Evolutionary conservation across 176 grass and related monocot species (phyloP).

Genomic region (Tillandsia leiboldiana): DNA sequence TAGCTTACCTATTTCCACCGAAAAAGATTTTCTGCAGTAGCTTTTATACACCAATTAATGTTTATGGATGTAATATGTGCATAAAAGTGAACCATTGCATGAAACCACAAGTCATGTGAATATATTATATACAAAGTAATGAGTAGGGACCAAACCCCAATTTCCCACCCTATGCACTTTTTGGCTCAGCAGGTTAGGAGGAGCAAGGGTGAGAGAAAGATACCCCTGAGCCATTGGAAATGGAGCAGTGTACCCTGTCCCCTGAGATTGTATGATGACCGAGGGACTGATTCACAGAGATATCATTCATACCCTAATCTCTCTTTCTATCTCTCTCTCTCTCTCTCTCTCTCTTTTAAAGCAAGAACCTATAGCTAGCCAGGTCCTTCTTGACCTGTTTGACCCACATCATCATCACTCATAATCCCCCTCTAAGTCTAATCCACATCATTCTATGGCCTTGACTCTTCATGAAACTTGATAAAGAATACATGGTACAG

Average conservation of each 20-base stretch:
- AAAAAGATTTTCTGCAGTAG: no score
- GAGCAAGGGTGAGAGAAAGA: slow-evolving; percentile 22
- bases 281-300: slow-evolving; percentile 6
- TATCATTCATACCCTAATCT: slow-evolving; percentile 6
- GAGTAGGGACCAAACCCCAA: slow-evolving; percentile 10
- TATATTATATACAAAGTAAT: not conserved
- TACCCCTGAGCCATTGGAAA: slow-evolving; percentile 20
- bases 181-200: slow-evolving; percentile 10
- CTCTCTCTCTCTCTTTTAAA: slow-evolving; percentile 27
- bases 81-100: no score
- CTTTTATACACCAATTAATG: no score
- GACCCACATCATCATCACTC: slow-evolving; percentile 21
- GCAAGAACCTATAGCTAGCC: slow-evolving; percentile 26
- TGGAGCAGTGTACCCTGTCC: slow-evolving; percentile 46
- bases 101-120: not conserved
- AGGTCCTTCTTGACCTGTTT: slow-evolving; percentile 11
- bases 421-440: slow-evolving; percentile 1
- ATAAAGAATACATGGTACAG: slow-evolving; percentile 22
- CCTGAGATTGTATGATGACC: slow-evolving; percentile 51
- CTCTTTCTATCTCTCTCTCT: slow-evolving; percentile 1
- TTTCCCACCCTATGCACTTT: slow-evolving; percentile 10
- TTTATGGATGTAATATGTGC: no score
- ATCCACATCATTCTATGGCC: slow-evolving; percentile 28
- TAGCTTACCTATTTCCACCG: no score
- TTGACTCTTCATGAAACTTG: slow-evolving; percentile 33